Evolutionary conservation across 2,329 filamentous ascomycete species (phyloP).

Genomic region (Geosmithia flava): DNA sequence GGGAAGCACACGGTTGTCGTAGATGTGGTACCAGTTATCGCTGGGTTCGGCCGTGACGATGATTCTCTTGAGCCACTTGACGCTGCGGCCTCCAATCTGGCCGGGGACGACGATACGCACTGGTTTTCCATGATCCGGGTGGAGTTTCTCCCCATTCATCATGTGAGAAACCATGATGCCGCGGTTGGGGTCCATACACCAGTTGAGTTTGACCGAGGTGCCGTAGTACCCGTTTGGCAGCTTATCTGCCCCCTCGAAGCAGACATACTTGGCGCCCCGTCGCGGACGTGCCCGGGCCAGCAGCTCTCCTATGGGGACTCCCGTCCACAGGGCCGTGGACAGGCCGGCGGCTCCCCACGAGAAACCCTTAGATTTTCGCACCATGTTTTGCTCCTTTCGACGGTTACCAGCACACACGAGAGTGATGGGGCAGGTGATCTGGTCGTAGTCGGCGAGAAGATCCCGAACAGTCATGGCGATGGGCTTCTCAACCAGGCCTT

Average conservation of each 20-base stretch:
- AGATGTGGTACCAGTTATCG: conserved; percentile 92
- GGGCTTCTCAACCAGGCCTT: conserved; percentile 72
- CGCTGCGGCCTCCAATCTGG: conserved; percentile 82
- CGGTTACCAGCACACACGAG: conserved; percentile 87
- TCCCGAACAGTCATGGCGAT: conserved; percentile 60
- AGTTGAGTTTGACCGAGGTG: conserved; percentile 77
- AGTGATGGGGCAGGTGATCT: conserved; percentile 76
- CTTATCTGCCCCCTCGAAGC: conserved; percentile 83
- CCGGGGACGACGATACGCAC: conserved; percentile 75
- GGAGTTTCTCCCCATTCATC: conserved; percentile 77
- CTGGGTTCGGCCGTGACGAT: conserved; percentile 69
- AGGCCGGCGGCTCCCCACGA: conserved; percentile 85
- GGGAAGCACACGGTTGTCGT: conserved; percentile 82
- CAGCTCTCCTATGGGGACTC: conserved; percentile 62
- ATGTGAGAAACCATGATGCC: conserved; percentile 80
- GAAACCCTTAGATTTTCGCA: conserved; percentile 85
- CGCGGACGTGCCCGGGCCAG: conserved; percentile 55
- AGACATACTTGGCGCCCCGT: conserved; percentile 66
- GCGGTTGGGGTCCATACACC: conserved; percentile 71
- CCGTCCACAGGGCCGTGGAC: conserved; percentile 81
- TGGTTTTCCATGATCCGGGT: conserved; percentile 78
- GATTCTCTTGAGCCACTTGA: conserved; percentile 83
- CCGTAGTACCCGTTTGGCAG: conserved; percentile 83
- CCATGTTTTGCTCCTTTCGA: conserved; percentile 84
- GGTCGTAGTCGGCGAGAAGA: conserved; percentile 62